Conservation (phyloP, 352 stramenopile genomes). For the Phytophthora gonapodyides region DNA sequence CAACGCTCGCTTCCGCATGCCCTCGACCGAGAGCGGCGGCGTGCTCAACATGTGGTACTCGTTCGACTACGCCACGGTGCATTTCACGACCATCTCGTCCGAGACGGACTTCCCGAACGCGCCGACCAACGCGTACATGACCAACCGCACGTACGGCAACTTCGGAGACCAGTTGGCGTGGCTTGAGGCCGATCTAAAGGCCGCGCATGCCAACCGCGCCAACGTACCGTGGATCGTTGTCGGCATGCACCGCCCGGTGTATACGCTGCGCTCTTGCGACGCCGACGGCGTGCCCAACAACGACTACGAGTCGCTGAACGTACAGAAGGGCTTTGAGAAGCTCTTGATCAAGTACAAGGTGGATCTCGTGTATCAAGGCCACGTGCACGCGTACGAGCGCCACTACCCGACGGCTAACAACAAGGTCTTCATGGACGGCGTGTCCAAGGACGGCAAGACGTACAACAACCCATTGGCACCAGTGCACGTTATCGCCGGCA, state of each 20-base stretch:
- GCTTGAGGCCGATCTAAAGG: slow-evolving; percentile 53
- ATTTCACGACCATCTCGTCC: slow-evolving; percentile 80
- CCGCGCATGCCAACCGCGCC: slow-evolving; percentile 44
- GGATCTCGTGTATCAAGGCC: slow-evolving; percentile 51
- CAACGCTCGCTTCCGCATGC: slow-evolving; percentile 50
- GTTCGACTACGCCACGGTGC: slow-evolving; percentile 52
- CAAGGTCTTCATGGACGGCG: slow-evolving; percentile 41
- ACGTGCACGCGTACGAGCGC: slow-evolving; percentile 57
- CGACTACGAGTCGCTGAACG: slow-evolving; percentile 38
- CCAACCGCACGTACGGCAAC: slow-evolving; percentile 36
- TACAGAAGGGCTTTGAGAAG: slow-evolving; percentile 55
- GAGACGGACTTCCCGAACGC: slow-evolving; percentile 61
- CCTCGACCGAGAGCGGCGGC: slow-evolving; percentile 42
- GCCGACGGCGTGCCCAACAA: slow-evolving; percentile 39
- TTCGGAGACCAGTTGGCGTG: slow-evolving; percentile 51
- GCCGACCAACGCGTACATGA: slow-evolving; percentile 43
- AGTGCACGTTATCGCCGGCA: slow-evolving; percentile 53
- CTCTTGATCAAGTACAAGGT: slow-evolving; percentile 64
- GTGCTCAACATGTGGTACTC: slow-evolving; percentile 56
- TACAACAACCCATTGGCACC: slow-evolving; percentile 56
- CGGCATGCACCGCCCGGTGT: slow-evolving; percentile 56
- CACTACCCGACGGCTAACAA: slow-evolving; percentile 49
- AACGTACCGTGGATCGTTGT: slow-evolving; percentile 58
- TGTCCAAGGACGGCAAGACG: slow-evolving; percentile 42
- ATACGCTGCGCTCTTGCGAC: slow-evolving; percentile 42